Evolutionary conservation across 1,284 basidiomycete species (phyloP).

Genomic region (Rhizopogon hawkerae): DNA sequence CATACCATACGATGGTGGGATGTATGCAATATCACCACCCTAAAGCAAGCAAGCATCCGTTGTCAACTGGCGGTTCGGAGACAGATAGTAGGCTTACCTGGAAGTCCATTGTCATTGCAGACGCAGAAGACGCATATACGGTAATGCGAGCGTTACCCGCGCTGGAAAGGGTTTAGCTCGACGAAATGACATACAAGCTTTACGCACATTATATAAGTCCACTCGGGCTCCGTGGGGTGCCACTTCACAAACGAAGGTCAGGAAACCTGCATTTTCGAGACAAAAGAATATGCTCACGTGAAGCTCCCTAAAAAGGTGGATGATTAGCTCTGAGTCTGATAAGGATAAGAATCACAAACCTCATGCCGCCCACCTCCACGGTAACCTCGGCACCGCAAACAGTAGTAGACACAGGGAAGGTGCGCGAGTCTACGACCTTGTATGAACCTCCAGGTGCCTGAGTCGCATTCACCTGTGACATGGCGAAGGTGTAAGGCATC

Average conservation of each 20-base stretch:
- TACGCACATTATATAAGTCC: slow-evolving; percentile 30
- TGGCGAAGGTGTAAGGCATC: slow-evolving; percentile 43
- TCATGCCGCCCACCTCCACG: slow-evolving; percentile 50
- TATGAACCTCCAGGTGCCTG: slow-evolving; percentile 44
- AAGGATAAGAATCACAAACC: slow-evolving; percentile 26
- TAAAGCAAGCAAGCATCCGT: slow-evolving; percentile 15
- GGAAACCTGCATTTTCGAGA: not conserved
- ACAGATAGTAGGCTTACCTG: slow-evolving; percentile 20
- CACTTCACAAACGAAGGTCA: slow-evolving; percentile 27
- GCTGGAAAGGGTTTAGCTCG: slow-evolving; percentile 19
- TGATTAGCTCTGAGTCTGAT: not conserved
- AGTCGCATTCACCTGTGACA: slow-evolving; percentile 38
- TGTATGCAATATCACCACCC: slow-evolving; percentile 53
- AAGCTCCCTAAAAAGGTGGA: slow-evolving; percentile 33
- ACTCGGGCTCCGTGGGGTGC: slow-evolving; percentile 43
- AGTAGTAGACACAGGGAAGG: slow-evolving; percentile 47
- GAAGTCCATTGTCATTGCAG: slow-evolving; percentile 39
- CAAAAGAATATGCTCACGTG: slow-evolving; percentile 34
- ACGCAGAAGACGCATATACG: slow-evolving; percentile 29
- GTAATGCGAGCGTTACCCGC: slow-evolving; percentile 41
- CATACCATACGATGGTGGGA: slow-evolving; percentile 42
- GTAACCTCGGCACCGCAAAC: slow-evolving; percentile 52
- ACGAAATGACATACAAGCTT: not conserved
- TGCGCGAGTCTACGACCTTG: slow-evolving; percentile 51
- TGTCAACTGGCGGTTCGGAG: not conserved